Percentiles rank a stretch among this genome's conserved stretches.
These are phyloP conservation scores for Thraustochytrium sp. DNA, from an alignment of 352 stramenopile species.

Conservation along the genomic window DNA sequence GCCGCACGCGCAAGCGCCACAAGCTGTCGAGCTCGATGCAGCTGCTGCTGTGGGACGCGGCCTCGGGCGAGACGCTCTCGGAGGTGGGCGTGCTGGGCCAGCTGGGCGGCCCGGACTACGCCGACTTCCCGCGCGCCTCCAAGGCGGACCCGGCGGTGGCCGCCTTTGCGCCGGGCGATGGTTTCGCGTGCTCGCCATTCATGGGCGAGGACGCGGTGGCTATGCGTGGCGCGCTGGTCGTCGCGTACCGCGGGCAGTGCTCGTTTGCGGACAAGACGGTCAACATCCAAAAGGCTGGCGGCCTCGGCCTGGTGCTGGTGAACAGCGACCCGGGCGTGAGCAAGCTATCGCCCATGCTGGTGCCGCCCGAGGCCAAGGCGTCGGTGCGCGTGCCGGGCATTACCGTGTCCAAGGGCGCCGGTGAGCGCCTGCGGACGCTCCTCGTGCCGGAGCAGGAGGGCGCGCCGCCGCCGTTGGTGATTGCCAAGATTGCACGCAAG, in stretches of 20 bases:
- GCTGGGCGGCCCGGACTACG: not conserved
- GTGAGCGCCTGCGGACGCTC: not conserved
- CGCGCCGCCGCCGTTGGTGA: not conserved
- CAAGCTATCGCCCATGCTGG: not conserved
- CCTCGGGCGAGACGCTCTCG: not conserved
- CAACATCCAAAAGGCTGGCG: not conserved
- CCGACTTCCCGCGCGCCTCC: not conserved
- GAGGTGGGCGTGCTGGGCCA: not conserved
- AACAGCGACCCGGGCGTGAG: not conserved
- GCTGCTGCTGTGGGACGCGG: constrained; percentile 4
- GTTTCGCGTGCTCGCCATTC: not conserved
- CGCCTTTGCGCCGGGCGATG: not conserved
- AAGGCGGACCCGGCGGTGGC: not conserved
- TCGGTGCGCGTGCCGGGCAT: not conserved
- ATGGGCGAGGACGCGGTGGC: not conserved
- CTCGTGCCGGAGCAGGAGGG: not conserved
- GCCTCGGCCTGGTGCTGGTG: not conserved
- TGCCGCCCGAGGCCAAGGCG: not conserved
- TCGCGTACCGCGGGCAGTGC: not conserved
- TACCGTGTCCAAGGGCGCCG: not conserved
- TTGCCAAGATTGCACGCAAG: constrained; percentile 22
- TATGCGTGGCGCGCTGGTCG: not conserved
- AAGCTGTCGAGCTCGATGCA: not conserved
- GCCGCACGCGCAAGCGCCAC: not conserved
- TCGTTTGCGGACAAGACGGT: constrained; percentile 29